Evolutionary conservation across 305 asterid genomes (phyloP).

Genomic region (Fraxinus latifolia): DNA sequence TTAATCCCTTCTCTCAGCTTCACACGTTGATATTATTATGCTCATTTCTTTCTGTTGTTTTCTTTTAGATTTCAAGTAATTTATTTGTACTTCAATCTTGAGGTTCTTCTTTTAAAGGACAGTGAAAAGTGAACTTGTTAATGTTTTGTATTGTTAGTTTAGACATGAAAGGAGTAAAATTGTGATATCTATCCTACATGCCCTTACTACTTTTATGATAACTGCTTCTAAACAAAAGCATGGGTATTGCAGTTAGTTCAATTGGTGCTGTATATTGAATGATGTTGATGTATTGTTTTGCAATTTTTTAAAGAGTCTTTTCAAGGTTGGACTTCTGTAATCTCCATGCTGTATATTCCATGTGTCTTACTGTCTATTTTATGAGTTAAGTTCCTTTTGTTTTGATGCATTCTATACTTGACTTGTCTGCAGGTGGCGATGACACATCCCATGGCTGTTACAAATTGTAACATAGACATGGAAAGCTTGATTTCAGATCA

Average conservation of each 20-base stretch:
- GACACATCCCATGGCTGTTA: conserved; percentile 97
- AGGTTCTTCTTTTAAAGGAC: neutral
- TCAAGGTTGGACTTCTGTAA: conserved; percentile 1
- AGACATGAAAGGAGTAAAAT: neutral
- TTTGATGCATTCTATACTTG: conserved; percentile 16
- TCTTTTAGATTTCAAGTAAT: neutral
- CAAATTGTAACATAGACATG: conserved; percentile 96
- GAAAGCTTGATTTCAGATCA: conserved; percentile 98
- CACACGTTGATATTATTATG: neutral
- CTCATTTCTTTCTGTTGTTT: neutral
- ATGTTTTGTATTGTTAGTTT: neutral
- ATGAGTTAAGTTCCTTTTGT: conserved; percentile 4
- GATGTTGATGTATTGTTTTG: neutral
- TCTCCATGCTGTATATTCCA: neutral
- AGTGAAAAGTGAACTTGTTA: neutral
- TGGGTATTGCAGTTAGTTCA: neutral
- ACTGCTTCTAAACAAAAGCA: neutral
- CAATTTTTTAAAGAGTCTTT: neutral
- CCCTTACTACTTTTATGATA: neutral
- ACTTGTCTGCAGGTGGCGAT: conserved; percentile 78
- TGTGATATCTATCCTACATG: neutral
- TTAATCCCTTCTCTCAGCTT: conserved; percentile 3
- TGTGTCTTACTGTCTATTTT: neutral
- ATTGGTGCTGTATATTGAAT: neutral
- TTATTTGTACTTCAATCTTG: neutral